Evolutionary conservation across 108 stramenopile genomes (phyloP).

Genomic region (Skeletonema marinoi): DNA sequence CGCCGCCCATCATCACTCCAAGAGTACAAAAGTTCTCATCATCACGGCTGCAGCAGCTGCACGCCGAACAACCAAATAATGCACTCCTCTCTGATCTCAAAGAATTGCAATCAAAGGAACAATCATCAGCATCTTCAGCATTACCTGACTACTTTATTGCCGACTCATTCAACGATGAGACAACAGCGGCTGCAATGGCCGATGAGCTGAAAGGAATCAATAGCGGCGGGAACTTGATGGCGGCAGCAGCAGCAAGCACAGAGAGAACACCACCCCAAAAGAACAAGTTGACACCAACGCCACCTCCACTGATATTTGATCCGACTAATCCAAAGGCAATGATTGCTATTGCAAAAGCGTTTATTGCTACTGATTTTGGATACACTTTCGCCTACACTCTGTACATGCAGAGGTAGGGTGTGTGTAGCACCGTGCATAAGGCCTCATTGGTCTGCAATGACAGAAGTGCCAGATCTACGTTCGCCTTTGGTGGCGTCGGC

Average conservation of each 20-base stretch:
- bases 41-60: background rate
- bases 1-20: background rate
- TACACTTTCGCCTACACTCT: too few relatives aligned
- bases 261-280: background rate
- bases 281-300: background rate
- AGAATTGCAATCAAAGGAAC: too few relatives aligned
- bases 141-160: background rate
- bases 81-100: background rate
- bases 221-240: background rate
- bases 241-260: background rate
- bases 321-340: constrained; percentile 20
- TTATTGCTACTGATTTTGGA: constrained; percentile 26
- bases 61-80: background rate
- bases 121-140: background rate
- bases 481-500: too few relatives aligned
- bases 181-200: background rate
- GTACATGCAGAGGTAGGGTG: too few relatives aligned
- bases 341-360: constrained; percentile 23
- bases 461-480: too few relatives aligned
- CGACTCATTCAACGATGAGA: background rate
- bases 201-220: background rate
- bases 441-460: too few relatives aligned
- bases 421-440: too few relatives aligned
- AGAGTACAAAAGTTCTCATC: background rate
- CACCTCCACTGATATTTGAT: constrained; percentile 6